Conservation (phyloP, 148 eudicot genomes). For the Fallopia convolvulus region DNA sequence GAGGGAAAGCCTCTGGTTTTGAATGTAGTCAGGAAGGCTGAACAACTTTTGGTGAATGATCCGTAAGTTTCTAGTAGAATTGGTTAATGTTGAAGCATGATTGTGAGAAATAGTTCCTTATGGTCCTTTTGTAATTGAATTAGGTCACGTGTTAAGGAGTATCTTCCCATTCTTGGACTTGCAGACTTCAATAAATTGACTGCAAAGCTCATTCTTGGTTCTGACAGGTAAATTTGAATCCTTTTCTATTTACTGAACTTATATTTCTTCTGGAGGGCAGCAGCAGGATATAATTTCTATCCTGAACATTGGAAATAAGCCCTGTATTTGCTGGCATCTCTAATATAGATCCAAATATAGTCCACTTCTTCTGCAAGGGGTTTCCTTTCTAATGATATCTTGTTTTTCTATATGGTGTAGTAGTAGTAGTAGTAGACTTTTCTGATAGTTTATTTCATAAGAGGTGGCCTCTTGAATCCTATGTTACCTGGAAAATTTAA, state of each 20-base stretch:
- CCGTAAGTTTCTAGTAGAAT: conserved; percentile 31
- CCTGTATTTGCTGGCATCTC: not conserved
- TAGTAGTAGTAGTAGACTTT: not conserved
- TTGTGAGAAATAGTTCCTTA: conserved; percentile 2
- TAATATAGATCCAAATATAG: not conserved
- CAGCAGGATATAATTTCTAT: not conserved
- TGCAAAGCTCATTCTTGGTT: conserved; percentile 87
- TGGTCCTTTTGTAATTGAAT: not conserved
- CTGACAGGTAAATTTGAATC: conserved; percentile 51
- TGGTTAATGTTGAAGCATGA: conserved; percentile 1
- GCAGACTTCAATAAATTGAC: conserved; percentile 85
- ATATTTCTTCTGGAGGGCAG: not conserved
- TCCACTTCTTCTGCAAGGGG: not conserved
- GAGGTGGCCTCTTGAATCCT: not conserved
- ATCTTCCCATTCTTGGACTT: conserved; percentile 85
- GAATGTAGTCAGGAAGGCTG: conserved; percentile 81
- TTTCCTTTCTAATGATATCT: not conserved
- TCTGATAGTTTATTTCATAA: not conserved
- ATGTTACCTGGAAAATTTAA: not conserved
- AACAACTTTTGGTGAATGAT: conserved; percentile 79
- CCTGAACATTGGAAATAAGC: not conserved
- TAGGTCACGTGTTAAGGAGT: conserved; percentile 82
- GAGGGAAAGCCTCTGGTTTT: conserved; percentile 96
- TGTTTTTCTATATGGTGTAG: not conserved
- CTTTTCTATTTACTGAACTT: not conserved